Percentiles rank a stretch among this genome's conserved stretches.
These are phyloP conservation scores for Cruciata laevipes DNA, from an alignment of 257 asterid genomes.

Conservation along the genomic window DNA sequence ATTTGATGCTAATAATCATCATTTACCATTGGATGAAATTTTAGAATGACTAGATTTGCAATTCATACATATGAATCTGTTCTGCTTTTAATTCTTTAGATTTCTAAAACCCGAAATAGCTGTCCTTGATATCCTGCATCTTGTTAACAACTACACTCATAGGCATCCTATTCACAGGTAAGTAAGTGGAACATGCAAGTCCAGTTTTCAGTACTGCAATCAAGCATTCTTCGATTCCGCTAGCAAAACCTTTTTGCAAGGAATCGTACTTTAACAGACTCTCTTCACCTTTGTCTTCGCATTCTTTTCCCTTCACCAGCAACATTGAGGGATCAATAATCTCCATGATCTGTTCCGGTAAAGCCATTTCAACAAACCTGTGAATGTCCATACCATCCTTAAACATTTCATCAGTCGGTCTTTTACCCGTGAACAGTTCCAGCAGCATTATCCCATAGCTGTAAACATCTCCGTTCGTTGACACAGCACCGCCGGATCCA, in stretches of 20 bases:
- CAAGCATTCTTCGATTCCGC: slow-evolving; percentile 16
- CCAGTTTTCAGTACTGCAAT: slow-evolving; percentile 22
- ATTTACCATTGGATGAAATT: no score
- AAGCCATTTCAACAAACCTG: slow-evolving; percentile 18
- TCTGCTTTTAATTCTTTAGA: background rate
- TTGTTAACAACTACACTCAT: slow-evolving; percentile 14
- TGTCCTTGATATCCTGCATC: slow-evolving; percentile 18
- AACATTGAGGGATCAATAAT: slow-evolving; percentile 21
- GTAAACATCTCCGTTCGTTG: slow-evolving; percentile 35
- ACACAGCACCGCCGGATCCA: slow-evolving; percentile 22
- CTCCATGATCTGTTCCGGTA: slow-evolving; percentile 19
- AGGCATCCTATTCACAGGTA: slow-evolving; percentile 21
- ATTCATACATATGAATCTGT: background rate
- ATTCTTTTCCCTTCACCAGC: slow-evolving; percentile 12
- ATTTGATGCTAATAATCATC: no score
- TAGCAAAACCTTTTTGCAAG: background rate
- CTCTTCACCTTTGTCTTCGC: background rate
- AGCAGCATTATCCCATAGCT: slow-evolving; percentile 33
- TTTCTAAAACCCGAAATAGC: background rate
- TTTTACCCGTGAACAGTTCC: slow-evolving; percentile 26
- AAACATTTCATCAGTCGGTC: slow-evolving; percentile 28
- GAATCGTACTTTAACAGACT: background rate
- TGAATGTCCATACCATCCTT: slow-evolving; percentile 17
- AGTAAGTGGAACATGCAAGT: slow-evolving; percentile 16
- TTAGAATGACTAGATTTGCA: background rate